Evolutionary conservation across 164 flowering plant genomes (phyloP), one percentile per base, ranked within the genome.

Genomic region (Paratinospora sagittata): DNA sequence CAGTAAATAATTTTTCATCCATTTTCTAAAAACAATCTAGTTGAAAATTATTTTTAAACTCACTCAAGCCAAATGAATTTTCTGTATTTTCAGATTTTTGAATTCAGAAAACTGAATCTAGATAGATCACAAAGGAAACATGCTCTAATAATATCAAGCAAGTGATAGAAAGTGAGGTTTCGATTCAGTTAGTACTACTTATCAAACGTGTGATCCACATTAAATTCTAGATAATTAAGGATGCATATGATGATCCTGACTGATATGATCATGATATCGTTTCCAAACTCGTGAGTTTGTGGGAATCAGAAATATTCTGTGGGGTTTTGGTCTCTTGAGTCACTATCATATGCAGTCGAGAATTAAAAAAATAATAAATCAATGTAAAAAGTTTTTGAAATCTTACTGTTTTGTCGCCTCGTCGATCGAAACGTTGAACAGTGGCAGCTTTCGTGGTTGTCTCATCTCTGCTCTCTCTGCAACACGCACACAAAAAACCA

Each of bases 401-500:
- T 63, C 66, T 65, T 74, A 37, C 73, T 71, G 81, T 79, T n/a
- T 83, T 75, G 76, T 84, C 84, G 72, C 80, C 85, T 80, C 87
- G 84, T 79, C 74, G 86, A 85, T 89, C 90, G 66, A 89, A 85
- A 85, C 85, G 83, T 87, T 89, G 84, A 89, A 85, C 77, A 78
- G 83, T 86, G 91, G 86, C 92, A 85, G 88, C 87, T 87, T 90
- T 92, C 84, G 69, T 75, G 87, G 88, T 61, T 86, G 78, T 83
- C 85, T 75, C 74, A 69, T 27, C 63, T 36, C 41, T 37, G 47
- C 66, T 75, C 69, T 74, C 78, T 66, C 34, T 30, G 4, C 34
- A 30, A 30, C 34, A 30, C 2, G 55, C 70, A 68, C 90, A 86
- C 90, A 82, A 86, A 90, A 86, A 80, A 76, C 83, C 81, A 79